Percentiles rank a stretch among this genome's conserved stretches.
Conservation (phyloP, 495 filamentous ascomycete genomes). For the Aspergillus leporis region DNA sequence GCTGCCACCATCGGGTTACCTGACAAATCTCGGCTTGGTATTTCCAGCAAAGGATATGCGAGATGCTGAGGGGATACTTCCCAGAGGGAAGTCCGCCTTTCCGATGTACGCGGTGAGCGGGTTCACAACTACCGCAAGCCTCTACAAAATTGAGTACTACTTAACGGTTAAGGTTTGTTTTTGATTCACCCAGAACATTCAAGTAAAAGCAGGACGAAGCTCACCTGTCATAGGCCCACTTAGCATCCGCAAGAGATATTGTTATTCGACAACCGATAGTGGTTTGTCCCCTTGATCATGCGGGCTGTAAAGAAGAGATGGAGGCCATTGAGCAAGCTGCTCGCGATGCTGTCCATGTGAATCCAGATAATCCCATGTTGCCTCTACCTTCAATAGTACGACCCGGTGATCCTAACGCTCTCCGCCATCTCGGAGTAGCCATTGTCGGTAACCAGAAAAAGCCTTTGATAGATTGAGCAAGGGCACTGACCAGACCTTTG, state of each 20-base stretch:
- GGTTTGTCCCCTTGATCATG: slow-evolving; percentile 92
- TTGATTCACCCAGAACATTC: neutral
- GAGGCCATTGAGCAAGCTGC: slow-evolving; percentile 94
- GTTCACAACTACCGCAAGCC: slow-evolving; percentile 89
- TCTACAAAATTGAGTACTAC: slow-evolving; percentile 99
- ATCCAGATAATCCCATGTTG: slow-evolving; percentile 84
- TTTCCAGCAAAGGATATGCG: slow-evolving; percentile 90
- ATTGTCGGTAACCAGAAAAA: slow-evolving; percentile 86
- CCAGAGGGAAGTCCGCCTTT: slow-evolving; percentile 80
- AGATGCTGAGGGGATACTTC: slow-evolving; percentile 85
- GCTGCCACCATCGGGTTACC: slow-evolving; percentile 82
- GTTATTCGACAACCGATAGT: slow-evolving; percentile 89
- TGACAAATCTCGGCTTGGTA: slow-evolving; percentile 86
- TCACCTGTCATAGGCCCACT: slow-evolving; percentile 64
- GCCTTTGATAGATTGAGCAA: slow-evolving; percentile 76
- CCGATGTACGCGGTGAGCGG: slow-evolving; percentile 84
- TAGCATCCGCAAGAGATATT: slow-evolving; percentile 91
- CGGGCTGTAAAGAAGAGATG: slow-evolving; percentile 97
- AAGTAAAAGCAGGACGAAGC: neutral
- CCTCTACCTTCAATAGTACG: slow-evolving; percentile 80
- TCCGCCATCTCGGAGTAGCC: slow-evolving; percentile 77
- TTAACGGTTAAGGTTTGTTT: slow-evolving; percentile 82
- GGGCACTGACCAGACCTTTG: neutral
- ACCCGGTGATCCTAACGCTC: slow-evolving; percentile 71
- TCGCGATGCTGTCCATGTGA: slow-evolving; percentile 83